phyloP scores from a whole-genome alignment of 2,329 filamentous ascomycete species.

The Pseudopyricularia cyperi region DNA sequence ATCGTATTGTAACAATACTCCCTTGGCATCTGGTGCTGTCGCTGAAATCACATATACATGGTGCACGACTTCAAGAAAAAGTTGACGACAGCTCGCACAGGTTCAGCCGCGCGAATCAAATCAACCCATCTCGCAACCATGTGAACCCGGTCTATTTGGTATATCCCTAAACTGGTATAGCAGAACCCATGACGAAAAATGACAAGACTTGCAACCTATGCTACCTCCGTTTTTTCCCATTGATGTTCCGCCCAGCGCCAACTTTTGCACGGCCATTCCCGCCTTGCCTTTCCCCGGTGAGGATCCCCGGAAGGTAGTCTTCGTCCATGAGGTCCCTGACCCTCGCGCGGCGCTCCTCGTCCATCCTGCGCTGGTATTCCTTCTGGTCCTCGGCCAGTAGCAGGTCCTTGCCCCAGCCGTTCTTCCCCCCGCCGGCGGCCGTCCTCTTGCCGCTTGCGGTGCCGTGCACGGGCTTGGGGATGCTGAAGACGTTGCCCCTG shows the following conservation, averaged over 20 bases:
- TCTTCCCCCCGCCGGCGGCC: conserved; percentile 60
- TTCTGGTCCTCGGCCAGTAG: conserved; percentile 94
- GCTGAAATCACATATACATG: not conserved
- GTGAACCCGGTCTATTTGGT: not conserved
- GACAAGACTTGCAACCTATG: not conserved
- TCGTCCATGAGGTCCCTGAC: conserved; percentile 87
- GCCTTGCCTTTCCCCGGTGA: conserved; percentile 62
- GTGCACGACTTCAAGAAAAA: not conserved
- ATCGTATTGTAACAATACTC: not conserved
- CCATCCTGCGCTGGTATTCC: conserved; percentile 59
- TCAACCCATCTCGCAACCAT: not conserved
- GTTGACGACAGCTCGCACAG: too few relatives aligned
- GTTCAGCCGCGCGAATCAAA: too few relatives aligned
- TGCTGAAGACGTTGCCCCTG: conserved; percentile 79
- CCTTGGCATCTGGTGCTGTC: not conserved
- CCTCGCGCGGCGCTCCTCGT: conserved; percentile 51
- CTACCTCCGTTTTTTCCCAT: conserved; percentile 55
- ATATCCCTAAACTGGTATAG: not conserved
- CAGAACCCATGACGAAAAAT: conserved; percentile 1
- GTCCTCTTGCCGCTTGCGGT: conserved; percentile 63
- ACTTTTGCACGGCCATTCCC: conserved; percentile 59
- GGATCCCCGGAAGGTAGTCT: conserved; percentile 74
- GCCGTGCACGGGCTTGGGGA: conserved; percentile 81
- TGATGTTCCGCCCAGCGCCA: conserved; percentile 77
- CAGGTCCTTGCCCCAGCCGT: conserved; percentile 73